Evolutionary conservation across 176 grass and related monocot species (phyloP).

Genomic region (Zoysia pacifica): DNA sequence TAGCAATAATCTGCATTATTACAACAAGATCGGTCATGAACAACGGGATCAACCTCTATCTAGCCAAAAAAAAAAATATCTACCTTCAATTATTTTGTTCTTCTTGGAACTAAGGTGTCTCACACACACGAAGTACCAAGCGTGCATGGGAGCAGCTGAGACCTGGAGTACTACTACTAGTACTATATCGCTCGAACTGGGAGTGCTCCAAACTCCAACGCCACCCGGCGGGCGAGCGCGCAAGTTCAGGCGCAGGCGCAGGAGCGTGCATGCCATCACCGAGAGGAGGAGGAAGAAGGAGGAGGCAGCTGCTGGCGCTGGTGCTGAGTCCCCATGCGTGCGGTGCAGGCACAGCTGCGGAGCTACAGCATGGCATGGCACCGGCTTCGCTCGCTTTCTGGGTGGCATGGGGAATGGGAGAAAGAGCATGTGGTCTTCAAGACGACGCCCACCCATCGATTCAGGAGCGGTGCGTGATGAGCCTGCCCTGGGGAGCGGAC

Average conservation of each 20-base stretch:
- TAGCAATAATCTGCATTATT: neutral
- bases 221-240: conserved; percentile 31
- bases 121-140: conserved; percentile 7
- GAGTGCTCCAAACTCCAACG: conserved; percentile 46
- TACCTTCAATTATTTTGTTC: neutral
- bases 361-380: neutral
- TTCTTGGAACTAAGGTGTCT: neutral
- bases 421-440: conserved; percentile 27
- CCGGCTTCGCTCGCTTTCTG: neutral
- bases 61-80: neutral
- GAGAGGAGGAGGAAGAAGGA: neutral
- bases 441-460: conserved; percentile 8
- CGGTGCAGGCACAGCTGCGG: neutral
- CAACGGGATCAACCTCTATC: neutral
- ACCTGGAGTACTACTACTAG: neutral
- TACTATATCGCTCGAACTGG: conserved; percentile 40
- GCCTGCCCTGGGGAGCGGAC: neutral
- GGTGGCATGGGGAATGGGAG: conserved; percentile 18
- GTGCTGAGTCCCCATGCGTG: conserved; percentile 30
- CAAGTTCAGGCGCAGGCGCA: conserved; percentile 17
- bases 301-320: neutral
- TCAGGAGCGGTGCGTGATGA: neutral
- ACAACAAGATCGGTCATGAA: neutral
- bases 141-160: neutral
- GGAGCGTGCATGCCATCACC: neutral